Evolutionary conservation across 345 rosid species (phyloP).

Genomic region (Excoecaria agallocha): DNA sequence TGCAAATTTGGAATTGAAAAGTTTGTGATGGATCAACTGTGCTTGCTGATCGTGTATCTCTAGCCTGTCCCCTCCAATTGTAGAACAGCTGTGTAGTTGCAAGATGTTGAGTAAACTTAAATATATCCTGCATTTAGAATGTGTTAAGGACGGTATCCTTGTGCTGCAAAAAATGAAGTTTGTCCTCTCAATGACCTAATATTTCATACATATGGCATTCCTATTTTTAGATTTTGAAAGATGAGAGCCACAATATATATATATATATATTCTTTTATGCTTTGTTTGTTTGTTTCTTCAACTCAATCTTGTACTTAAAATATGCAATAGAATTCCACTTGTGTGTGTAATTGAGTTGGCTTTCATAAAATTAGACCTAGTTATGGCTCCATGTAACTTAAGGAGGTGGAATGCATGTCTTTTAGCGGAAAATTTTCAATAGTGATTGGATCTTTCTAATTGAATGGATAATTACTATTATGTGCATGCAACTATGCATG

Average conservation of each 20-base stretch:
- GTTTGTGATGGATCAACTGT: background rate
- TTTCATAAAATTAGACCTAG: no score
- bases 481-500: slow-evolving; percentile 5
- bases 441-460: background rate
- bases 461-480: background rate
- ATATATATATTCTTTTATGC: background rate
- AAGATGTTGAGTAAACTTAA: background rate
- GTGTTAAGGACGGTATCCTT: background rate
- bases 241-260: no score
- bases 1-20: background rate
- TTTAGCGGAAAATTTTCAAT: background rate
- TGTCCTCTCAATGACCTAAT: background rate
- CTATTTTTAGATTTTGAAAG: no score
- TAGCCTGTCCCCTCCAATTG: background rate
- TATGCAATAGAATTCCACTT: background rate
- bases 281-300: background rate
- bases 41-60: background rate
- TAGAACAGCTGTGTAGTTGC: background rate
- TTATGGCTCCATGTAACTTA: background rate
- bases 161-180: background rate
- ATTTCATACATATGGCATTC: background rate
- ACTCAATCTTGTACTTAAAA: background rate
- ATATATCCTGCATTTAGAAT: background rate
- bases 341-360: background rate
- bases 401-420: background rate